Conservation (phyloP, 2,329 filamentous ascomycete species). For the Nothophoma quercina region DNA sequence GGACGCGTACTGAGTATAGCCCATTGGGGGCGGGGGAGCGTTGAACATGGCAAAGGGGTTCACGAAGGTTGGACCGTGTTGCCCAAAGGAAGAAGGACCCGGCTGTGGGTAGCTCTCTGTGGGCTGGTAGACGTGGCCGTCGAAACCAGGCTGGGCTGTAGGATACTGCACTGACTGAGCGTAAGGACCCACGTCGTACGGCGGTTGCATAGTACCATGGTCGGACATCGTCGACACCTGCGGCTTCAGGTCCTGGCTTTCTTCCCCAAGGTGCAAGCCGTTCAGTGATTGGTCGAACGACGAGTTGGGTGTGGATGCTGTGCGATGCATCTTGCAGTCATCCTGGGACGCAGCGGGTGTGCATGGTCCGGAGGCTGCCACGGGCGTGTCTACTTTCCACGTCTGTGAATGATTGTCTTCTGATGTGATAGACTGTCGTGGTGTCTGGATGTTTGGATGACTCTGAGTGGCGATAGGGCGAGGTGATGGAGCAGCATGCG, state of each 20-base stretch:
- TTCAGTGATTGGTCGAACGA: conserved; percentile 18
- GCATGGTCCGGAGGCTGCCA: conserved; percentile 3
- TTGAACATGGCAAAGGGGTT: conserved; percentile 18
- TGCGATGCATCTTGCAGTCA: conserved; percentile 3
- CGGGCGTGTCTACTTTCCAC: neutral
- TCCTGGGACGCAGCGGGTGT: conserved; percentile 3
- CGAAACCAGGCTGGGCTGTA: conserved; percentile 5
- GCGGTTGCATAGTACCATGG: conserved; percentile 1
- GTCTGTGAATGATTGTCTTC: neutral
- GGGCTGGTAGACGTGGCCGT: conserved; percentile 5
- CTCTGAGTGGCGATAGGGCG: neutral
- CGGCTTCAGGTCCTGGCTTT: conserved; percentile 19
- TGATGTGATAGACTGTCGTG: neutral
- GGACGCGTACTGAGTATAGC: conserved; percentile 7
- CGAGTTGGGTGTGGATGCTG: conserved; percentile 11
- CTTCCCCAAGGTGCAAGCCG: conserved; percentile 8
- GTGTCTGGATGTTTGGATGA: neutral
- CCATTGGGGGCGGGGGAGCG: neutral
- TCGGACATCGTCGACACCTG: conserved; percentile 4
- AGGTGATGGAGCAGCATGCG: conserved; percentile 2
- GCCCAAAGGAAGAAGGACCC: neutral
- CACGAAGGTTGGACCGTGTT: conserved; percentile 5
- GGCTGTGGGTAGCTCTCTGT: conserved; percentile 4
- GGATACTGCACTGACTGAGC: conserved; percentile 16
- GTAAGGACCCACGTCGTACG: conserved; percentile 5